These are phyloP conservation scores for Azolla pinnata DNA, from an alignment of 75 land plant species.

Conservation along the genomic window DNA sequence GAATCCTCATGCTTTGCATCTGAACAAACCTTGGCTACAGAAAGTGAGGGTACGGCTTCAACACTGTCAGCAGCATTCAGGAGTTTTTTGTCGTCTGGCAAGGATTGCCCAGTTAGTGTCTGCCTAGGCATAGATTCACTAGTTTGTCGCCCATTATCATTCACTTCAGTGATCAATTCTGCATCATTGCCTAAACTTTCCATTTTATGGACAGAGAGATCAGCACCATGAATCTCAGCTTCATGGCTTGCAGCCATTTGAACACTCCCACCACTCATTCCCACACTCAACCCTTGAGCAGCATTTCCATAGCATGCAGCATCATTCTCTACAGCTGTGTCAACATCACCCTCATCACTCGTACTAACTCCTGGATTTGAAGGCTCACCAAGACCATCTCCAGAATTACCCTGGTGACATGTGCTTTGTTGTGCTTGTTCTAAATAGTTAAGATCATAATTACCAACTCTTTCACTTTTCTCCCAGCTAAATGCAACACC, in stretches of 20 bases:
- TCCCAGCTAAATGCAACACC: conserved; percentile 39
- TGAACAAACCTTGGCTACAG: conserved; percentile 57
- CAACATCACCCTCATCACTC: conserved; percentile 60
- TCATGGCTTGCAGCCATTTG: conserved; percentile 92
- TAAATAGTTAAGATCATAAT: conserved; percentile 53
- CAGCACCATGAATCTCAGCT: conserved; percentile 80
- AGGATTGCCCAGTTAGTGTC: conserved; percentile 63
- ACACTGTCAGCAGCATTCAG: conserved; percentile 60
- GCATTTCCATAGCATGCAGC: conserved; percentile 18
- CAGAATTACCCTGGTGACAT: conserved; percentile 40
- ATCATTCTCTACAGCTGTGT: conserved; percentile 54
- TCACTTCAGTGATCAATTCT: conserved; percentile 64
- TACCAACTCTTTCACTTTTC: conserved; percentile 28
- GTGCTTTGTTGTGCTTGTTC: conserved; percentile 74
- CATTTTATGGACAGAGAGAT: conserved; percentile 46
- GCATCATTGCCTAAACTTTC: conserved; percentile 72
- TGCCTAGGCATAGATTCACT: conserved; percentile 72
- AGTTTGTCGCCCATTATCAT: conserved; percentile 63
- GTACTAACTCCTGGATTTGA: conserved; percentile 62
- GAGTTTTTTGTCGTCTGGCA: conserved; percentile 49
- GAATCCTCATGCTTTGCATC: conserved; percentile 59
- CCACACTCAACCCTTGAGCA: conserved; percentile 62
- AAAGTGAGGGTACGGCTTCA: conserved; percentile 49
- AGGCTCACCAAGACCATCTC: conserved; percentile 12
- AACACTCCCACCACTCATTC: conserved; percentile 80